Evolutionary conservation across 208 protist species (phyloP).

Genomic region (Leishmania gerbilli): DNA sequence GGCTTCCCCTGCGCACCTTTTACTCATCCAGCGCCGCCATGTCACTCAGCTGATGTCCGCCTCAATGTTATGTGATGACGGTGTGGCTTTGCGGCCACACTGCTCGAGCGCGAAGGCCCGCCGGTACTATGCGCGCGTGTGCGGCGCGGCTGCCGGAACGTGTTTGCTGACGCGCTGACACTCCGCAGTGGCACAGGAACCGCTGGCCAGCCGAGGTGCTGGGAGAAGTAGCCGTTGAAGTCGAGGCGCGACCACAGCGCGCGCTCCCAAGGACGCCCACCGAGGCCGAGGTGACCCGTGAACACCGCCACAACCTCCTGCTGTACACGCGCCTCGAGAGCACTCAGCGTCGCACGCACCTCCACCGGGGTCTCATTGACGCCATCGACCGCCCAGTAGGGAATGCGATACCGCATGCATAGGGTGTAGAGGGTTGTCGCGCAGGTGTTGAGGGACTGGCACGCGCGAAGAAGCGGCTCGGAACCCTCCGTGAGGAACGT

Average conservation of each 20-base stretch:
- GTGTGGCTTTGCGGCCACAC: conserved; percentile 2
- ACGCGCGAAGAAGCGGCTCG: conserved; percentile 49
- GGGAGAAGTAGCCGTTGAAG: conserved; percentile 78
- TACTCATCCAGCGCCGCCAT: not conserved
- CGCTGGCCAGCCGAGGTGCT: conserved; percentile 7
- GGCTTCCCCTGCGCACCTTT: not conserved
- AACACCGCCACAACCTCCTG: conserved; percentile 70
- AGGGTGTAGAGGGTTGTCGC: conserved; percentile 58
- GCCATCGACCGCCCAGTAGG: conserved; percentile 74
- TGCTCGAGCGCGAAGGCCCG: not conserved
- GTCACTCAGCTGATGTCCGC: conserved; percentile 2
- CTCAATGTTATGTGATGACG: not conserved
- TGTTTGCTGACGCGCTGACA: not conserved
- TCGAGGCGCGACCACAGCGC: conserved; percentile 82
- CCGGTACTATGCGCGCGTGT: conserved; percentile 6
- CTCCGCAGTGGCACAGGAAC: conserved; percentile 5
- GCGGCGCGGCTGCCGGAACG: not conserved
- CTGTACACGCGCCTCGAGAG: conserved; percentile 66
- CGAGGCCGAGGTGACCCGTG: conserved; percentile 55
- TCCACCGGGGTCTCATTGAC: conserved; percentile 61
- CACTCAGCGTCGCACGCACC: conserved; percentile 64
- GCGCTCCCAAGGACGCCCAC: conserved; percentile 53
- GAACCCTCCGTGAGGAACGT: conserved; percentile 66
- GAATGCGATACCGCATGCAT: conserved; percentile 65
- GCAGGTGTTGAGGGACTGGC: conserved; percentile 43